Evolutionary conservation across 129 eudicot species (phyloP).

Genomic region (Flaveria sonorensis): DNA sequence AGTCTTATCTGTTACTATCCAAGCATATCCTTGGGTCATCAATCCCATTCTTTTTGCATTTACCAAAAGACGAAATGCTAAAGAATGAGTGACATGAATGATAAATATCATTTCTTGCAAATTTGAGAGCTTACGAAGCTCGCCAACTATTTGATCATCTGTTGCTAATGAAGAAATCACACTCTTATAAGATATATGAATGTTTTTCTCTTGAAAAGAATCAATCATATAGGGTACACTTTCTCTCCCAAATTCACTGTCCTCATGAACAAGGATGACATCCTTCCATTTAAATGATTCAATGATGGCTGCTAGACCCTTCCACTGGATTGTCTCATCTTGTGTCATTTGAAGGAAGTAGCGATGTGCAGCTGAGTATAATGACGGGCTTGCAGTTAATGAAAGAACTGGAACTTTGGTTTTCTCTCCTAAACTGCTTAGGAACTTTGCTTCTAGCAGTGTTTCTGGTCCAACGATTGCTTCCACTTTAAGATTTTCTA

Average conservation of each 20-base stretch:
- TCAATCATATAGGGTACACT: slow-evolving; percentile 17
- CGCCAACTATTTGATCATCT: slow-evolving; percentile 12
- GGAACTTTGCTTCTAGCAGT: slow-evolving; percentile 30
- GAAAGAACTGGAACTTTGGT: slow-evolving; percentile 40
- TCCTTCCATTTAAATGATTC: slow-evolving; percentile 36
- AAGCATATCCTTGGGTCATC: slow-evolving; percentile 15
- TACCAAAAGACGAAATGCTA: slow-evolving; percentile 16
- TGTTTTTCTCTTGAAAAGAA: slow-evolving; percentile 22
- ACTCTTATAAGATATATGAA: slow-evolving; percentile 22
- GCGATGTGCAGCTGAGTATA: neutral
- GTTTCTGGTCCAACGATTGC: slow-evolving; percentile 37
- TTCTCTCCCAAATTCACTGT: slow-evolving; percentile 17
- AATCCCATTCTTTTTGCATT: slow-evolving; percentile 11
- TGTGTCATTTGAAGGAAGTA: slow-evolving; percentile 34
- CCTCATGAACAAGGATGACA: slow-evolving; percentile 36
- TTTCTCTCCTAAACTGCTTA: slow-evolving; percentile 28
- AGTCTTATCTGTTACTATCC: slow-evolving; percentile 28
- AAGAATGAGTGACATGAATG: neutral
- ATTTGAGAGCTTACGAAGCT: slow-evolving; percentile 5
- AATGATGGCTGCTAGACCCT: slow-evolving; percentile 25
- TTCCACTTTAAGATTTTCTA: slow-evolving; percentile 33
- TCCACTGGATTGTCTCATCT: slow-evolving; percentile 36
- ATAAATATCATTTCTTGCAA: neutral
- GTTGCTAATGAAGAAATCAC: slow-evolving; percentile 2
- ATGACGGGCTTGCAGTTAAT: slow-evolving; percentile 20